A percentile compares a stretch with the other conserved stretches of the same genome.
These are phyloP conservation scores for Candida dendrica DNA, from an alignment of 805 yeast genomes.

Conservation along the genomic window DNA sequence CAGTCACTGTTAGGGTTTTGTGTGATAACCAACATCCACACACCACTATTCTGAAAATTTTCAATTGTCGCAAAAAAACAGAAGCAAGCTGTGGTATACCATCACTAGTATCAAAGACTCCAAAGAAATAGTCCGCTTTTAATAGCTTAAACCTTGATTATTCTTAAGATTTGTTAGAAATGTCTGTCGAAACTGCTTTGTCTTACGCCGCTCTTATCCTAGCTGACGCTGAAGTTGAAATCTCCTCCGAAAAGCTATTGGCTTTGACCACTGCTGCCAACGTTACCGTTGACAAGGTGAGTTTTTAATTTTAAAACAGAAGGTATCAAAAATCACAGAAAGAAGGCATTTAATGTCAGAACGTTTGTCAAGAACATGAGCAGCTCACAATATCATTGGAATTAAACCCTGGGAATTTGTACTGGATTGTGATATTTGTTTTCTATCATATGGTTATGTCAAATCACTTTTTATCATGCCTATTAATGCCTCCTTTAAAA, in stretches of 20 bases:
- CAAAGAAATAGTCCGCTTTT: conserved; percentile 25
- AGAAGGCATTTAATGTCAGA: no score
- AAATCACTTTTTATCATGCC: no score
- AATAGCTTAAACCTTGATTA: conserved; percentile 24
- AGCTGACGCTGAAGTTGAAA: conserved; percentile 87
- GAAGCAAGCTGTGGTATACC: neutral
- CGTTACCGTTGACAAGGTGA: conserved; percentile 54
- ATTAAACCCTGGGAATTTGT: no score
- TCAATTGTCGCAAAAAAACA: neutral
- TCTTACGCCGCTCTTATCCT: conserved; percentile 92
- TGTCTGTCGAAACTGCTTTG: conserved; percentile 74
- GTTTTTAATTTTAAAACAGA: no score
- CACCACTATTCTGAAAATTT: neutral
- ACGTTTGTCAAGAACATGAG: no score
- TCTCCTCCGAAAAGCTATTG: conserved; percentile 76
- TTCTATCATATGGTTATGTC: no score
- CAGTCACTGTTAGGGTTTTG: neutral
- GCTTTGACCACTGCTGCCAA: conserved; percentile 78
- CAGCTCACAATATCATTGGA: no score
- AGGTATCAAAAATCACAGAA: no score
- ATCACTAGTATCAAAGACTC: neutral
- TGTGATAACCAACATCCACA: neutral
- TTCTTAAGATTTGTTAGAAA: conserved; percentile 25
- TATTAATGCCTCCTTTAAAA: no score
- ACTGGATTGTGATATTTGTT: no score